phyloP scores from a whole-genome alignment of 2,329 filamentous ascomycete species.

The Sphaerostilbella broomeana region DNA sequence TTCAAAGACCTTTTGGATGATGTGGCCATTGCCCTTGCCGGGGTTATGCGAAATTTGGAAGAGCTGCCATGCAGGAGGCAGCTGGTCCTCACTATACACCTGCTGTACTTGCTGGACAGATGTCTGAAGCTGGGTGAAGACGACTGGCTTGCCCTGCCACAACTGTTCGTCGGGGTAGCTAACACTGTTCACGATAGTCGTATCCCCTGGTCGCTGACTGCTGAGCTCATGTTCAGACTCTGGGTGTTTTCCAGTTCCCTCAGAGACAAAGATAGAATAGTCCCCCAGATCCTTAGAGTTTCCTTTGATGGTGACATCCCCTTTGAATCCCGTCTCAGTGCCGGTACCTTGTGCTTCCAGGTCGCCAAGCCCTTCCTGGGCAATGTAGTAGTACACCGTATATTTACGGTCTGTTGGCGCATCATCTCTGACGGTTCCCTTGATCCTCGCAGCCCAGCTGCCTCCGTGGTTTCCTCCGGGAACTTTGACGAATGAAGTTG shows the following conservation, averaged over 20 bases:
- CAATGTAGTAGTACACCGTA: constrained; percentile 74
- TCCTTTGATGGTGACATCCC: constrained; percentile 64
- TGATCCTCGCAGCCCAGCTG: constrained; percentile 86
- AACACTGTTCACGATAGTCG: constrained; percentile 69
- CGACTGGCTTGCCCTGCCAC: constrained; percentile 74
- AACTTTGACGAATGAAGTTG: constrained; percentile 88
- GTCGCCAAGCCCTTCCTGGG: constrained; percentile 65
- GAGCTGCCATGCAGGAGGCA: constrained; percentile 77
- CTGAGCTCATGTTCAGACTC: constrained; percentile 60
- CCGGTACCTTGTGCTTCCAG: constrained; percentile 52
- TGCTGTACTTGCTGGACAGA: constrained; percentile 44
- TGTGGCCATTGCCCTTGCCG: constrained; percentile 69
- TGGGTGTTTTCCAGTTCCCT: constrained; percentile 58
- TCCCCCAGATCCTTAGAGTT: constrained; percentile 65
- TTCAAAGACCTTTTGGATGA: constrained; percentile 87
- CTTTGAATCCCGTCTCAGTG: constrained; percentile 45
- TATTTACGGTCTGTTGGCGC: constrained; percentile 63
- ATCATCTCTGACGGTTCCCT: constrained; percentile 68
- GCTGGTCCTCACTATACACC: constrained; percentile 50
- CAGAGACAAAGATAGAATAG: constrained; percentile 72
- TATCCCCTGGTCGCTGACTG: constrained; percentile 63
- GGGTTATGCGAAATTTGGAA: constrained; percentile 71
- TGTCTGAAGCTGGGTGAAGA: constrained; percentile 49
- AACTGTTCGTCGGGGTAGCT: constrained; percentile 58
- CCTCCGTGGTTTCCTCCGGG: constrained; percentile 80